Conservation (phyloP, 345 rosid species). For the Eutrema yunnanense region DNA sequence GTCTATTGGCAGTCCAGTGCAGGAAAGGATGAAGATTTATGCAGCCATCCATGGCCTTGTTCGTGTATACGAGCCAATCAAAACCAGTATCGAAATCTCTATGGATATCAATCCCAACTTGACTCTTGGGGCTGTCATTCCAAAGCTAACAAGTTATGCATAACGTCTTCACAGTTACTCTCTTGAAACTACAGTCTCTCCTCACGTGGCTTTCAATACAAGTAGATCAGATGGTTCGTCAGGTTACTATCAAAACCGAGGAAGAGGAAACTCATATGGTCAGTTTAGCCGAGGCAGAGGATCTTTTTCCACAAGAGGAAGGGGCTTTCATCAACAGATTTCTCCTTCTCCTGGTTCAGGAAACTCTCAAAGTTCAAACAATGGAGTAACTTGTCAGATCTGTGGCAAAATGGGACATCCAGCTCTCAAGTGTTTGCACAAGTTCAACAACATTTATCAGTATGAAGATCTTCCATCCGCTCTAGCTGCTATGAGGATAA, state of each 20-base stretch:
- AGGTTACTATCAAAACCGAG: too few relatives aligned
- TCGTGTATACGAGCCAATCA: background rate
- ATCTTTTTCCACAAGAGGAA: too few relatives aligned
- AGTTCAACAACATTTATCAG: background rate
- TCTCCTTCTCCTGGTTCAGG: too few relatives aligned
- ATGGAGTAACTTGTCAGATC: background rate
- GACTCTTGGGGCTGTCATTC: background rate
- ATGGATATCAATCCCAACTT: background rate
- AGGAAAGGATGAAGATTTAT: background rate
- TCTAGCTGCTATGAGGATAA: background rate
- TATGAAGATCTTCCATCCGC: background rate
- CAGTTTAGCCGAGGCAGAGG: too few relatives aligned
- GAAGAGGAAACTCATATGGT: too few relatives aligned
- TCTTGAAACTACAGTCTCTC: too few relatives aligned
- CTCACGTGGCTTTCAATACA: too few relatives aligned
- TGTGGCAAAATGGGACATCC: background rate
- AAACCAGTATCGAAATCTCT: background rate
- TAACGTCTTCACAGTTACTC: background rate
- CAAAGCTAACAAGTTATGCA: fast-evolving
- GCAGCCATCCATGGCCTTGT: background rate
- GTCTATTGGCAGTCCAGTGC: too few relatives aligned
- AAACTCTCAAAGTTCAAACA: too few relatives aligned
- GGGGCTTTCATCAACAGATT: too few relatives aligned
- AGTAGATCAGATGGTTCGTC: too few relatives aligned
- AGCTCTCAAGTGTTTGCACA: background rate